Base-by-base conservation (phyloP, 148 eudicot species). In the Nepenthes gracilis region DNA sequence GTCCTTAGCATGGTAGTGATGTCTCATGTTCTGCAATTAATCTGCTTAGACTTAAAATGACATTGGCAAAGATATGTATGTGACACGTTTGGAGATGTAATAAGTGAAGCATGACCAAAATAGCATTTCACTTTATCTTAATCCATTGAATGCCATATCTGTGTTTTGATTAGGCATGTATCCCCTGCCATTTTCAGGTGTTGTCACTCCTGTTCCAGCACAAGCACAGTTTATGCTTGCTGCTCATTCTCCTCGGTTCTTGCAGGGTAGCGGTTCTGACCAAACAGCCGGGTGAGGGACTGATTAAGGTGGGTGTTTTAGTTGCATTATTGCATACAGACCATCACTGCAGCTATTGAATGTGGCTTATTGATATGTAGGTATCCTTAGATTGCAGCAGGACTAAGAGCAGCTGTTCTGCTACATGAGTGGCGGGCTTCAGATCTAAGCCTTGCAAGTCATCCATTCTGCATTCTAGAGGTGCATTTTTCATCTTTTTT, bases 321-420 rank as follows among this genome's bases (percentile, higher is more conserved):
- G n/a, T 40, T 51, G 11, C n/a, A 35, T 37, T 10, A n/a, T 54
- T 23, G 13, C 35, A 33, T 64, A 33, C 32, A 69, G 55, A 52
- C 59, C 37, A 36, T 32, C 58, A 64, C 13, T 64, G 37, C 50
- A 7, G 11, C 15, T 80, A 78, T 23, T 23, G 43, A 63, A 53
- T 38, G 49, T 62, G 12, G 12, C 13, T 57, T 50, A 10, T 15
- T 5, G 15, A 12, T 54, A 57, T 73, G 37, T 76, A 92, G 96
- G 70, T 75, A 75, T 75, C 93, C 80, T 85, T 88, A 77, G 94
- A 75, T 80, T 92, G 98, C 96, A 84, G 94, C 98, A 75, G 90
- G 90, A 82, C 87, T 85, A 87, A 83, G 90, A 88, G 76, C 80
- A 75, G 81, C 88, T 67, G 86, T 83, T 85, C 93, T 83, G 97